Base-by-base conservation (phyloP, 345 rosid genomes). In the Pistacia atlantica region DNA sequence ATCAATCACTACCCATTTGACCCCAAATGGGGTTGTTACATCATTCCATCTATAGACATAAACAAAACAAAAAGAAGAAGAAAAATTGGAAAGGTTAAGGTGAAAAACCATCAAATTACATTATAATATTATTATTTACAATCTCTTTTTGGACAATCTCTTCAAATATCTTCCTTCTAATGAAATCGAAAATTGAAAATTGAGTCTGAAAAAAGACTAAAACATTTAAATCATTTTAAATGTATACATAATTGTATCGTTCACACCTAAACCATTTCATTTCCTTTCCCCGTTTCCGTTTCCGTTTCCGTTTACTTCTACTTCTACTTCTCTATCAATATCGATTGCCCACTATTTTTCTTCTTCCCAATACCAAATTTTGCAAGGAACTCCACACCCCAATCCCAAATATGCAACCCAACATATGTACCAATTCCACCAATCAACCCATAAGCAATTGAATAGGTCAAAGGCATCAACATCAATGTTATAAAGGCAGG, bases 401-500 rank as follows among this genome's bases (percentile, higher is more conserved):
- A 22, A 22, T 22, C 25, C 25, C 25, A 22, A 22, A 22, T 0
- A 22, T 22, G 25, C 25, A 22, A 22, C 57, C 25, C 25, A 22
- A 22, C 25, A 22, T 22, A 22, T 3, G 25, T 22, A 22, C 25
- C 25, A 22, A 22, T 22, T 22, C 99, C 98, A 5, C 95, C 98
- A 25, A 95, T 86, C 56, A 95, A 57, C 4, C 99, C 99, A 28
- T 95, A 93, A 5, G 99, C 99, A 2, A 96, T 87, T 8, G 99
- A 96, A 78, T 93, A 93, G 1, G 95, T 92, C 82, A 96, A 56
- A 6, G 99, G 98, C 97, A 86, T 92, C 80, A 93, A 18, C 22
- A 96, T 84, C 85, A 96, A 61, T 8, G 99, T 96, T 59, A 93
- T 71, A 14, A 96, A 96, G 1, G 91, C 97, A 12, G 99, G 98